Conservation (phyloP, 331 rosid genomes). For the Malus hybrid region DNA sequence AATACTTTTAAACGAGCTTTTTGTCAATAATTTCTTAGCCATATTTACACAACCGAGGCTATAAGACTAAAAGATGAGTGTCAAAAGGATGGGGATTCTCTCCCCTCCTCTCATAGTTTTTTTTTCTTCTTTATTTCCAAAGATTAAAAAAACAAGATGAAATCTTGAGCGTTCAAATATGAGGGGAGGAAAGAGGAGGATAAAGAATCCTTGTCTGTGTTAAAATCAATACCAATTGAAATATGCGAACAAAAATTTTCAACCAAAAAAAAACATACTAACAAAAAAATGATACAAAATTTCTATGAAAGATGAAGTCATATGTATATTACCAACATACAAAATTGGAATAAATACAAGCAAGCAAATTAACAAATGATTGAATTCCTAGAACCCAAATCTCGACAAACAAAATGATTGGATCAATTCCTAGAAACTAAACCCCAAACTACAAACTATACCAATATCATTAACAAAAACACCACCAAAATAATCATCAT, state of each 20-base stretch:
- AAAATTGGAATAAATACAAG: neutral
- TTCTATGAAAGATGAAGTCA: neutral
- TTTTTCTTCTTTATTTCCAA: too few relatives aligned
- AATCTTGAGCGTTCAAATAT: too few relatives aligned
- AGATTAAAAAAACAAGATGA: too few relatives aligned
- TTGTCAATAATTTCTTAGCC: neutral
- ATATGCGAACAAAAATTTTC: neutral
- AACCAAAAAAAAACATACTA: too few relatives aligned
- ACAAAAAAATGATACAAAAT: neutral
- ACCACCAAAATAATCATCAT: neutral
- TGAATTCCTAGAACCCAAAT: neutral
- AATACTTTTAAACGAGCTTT: too few relatives aligned
- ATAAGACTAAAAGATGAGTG: too few relatives aligned
- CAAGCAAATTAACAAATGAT: neutral
- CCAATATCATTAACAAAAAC: neutral
- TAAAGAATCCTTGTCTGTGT: too few relatives aligned
- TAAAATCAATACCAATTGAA: neutral
- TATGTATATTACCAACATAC: neutral
- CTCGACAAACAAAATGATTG: too few relatives aligned
- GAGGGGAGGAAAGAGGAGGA: too few relatives aligned
- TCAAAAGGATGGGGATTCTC: too few relatives aligned
- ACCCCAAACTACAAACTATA: neutral
- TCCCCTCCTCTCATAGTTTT: too few relatives aligned
- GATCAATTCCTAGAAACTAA: neutral
- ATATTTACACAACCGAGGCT: too few relatives aligned